These are phyloP conservation scores for Chaetothyriales sp. DNA, from an alignment of 2,329 filamentous ascomycete species.

Conservation along the genomic window DNA sequence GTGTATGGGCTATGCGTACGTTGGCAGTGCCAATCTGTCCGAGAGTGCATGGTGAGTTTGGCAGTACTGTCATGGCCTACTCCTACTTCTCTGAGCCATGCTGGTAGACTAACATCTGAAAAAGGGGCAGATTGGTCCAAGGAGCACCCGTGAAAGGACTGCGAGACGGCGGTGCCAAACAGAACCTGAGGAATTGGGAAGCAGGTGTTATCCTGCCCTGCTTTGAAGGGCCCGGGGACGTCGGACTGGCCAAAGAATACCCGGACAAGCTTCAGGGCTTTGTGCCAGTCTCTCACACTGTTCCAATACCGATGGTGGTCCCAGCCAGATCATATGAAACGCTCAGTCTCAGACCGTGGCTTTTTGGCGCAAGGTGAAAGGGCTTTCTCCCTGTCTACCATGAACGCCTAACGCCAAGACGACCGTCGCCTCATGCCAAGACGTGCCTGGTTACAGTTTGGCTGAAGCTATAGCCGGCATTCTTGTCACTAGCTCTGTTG, in stretches of 20 bases:
- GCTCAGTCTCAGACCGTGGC: not conserved
- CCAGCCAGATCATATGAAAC: not conserved
- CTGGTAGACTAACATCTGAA: not conserved
- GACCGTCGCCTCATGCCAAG: too few species aligned
- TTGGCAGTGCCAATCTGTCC: constrained; percentile 82
- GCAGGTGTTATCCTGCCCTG: constrained; percentile 70
- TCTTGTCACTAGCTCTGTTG: too few species aligned
- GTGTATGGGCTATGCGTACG: constrained; percentile 55
- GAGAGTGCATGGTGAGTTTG: constrained; percentile 70
- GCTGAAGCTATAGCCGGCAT: too few species aligned
- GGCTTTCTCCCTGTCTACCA: not conserved
- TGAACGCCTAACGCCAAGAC: too few species aligned
- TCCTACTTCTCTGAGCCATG: not conserved
- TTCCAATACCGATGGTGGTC: constrained; percentile 49
- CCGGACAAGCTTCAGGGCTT: constrained; percentile 8
- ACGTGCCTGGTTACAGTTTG: too few species aligned
- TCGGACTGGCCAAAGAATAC: constrained; percentile 1
- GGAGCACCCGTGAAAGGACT: constrained; percentile 64
- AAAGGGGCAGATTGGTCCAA: constrained; percentile 26
- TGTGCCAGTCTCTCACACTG: constrained; percentile 37
- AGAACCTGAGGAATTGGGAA: constrained; percentile 88
- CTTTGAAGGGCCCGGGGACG: constrained; percentile 8
- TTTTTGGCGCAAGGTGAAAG: not conserved
- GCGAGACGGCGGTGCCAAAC: constrained; percentile 51
- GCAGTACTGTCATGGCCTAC: not conserved